Conservation (phyloP, 2,329 filamentous ascomycete species). For the Colletotrichum melonis region DNA sequence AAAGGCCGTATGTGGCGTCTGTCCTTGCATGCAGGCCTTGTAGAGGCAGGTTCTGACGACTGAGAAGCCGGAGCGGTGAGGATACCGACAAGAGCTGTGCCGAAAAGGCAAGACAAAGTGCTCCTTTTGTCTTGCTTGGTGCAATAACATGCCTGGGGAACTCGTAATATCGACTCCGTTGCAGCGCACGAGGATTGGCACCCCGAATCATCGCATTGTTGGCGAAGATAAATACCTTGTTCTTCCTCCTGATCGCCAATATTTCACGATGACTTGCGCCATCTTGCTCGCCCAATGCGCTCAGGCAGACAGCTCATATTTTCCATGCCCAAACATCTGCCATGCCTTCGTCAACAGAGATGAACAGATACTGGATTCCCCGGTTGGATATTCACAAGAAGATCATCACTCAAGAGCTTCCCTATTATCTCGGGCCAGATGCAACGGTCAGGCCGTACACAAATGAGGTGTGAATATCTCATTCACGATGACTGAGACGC, state of each 20-base stretch:
- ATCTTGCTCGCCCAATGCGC: neutral
- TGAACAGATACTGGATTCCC: slow-evolving; percentile 72
- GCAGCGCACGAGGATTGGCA: slow-evolving; percentile 16
- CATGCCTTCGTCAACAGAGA: slow-evolving; percentile 41
- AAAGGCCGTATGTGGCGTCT: slow-evolving; percentile 30
- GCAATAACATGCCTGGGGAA: slow-evolving; percentile 28
- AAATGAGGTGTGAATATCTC: slow-evolving; percentile 58
- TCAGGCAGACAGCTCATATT: slow-evolving; percentile 15
- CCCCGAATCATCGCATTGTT: slow-evolving; percentile 7
- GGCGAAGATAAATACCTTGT: slow-evolving; percentile 35
- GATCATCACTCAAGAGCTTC: slow-evolving; percentile 68
- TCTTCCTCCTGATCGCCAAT: slow-evolving; percentile 27
- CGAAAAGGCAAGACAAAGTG: slow-evolving; percentile 31
- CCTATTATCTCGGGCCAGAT: slow-evolving; percentile 68
- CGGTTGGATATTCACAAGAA: slow-evolving; percentile 70
- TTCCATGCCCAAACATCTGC: neutral
- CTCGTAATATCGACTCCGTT: slow-evolving; percentile 24
- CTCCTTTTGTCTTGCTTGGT: slow-evolving; percentile 29
- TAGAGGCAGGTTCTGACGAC: slow-evolving; percentile 30
- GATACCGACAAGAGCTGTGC: slow-evolving; percentile 20
- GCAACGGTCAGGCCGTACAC: slow-evolving; percentile 69
- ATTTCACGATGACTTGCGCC: slow-evolving; percentile 1
- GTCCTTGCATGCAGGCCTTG: slow-evolving; percentile 28
- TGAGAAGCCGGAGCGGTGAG: slow-evolving; percentile 32
- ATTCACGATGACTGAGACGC: slow-evolving; percentile 31